Percentiles rank a stretch among this genome's conserved stretches.
These are phyloP conservation scores for Aspergillus thermomutatus DNA, from an alignment of 2,329 filamentous ascomycete species.

Conservation along the genomic window DNA sequence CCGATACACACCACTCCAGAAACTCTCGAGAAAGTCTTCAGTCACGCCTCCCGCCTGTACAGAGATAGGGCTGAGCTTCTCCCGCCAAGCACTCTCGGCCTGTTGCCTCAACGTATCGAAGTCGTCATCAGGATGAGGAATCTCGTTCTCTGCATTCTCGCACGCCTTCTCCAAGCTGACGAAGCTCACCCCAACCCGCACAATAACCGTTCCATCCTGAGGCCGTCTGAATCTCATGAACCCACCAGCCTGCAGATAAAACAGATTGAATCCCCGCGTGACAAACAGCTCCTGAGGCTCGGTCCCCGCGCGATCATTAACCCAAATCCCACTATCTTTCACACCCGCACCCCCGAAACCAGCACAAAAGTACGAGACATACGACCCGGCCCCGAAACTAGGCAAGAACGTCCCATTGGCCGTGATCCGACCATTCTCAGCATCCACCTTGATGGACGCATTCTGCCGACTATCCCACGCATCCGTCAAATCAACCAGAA, in stretches of 20 bases:
- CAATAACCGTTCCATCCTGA: constrained; percentile 50
- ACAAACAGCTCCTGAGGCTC: constrained; percentile 12
- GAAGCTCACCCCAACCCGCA: constrained; percentile 64
- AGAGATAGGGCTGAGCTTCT: background rate
- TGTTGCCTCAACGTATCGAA: constrained; percentile 40
- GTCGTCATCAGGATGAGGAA: constrained; percentile 44
- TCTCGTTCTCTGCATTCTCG: constrained; percentile 61
- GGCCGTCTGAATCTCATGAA: constrained; percentile 54
- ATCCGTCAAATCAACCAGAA: background rate
- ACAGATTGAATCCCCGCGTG: constrained; percentile 50
- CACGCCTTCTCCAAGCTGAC: constrained; percentile 37
- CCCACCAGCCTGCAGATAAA: constrained; percentile 44
- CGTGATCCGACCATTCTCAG: background rate
- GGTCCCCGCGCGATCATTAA: constrained; percentile 55
- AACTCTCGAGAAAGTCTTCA: constrained; percentile 44
- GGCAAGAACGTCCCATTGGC: constrained; percentile 49
- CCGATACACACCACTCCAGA: constrained; percentile 69
- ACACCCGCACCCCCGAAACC: constrained; percentile 59
- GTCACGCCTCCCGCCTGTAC: background rate
- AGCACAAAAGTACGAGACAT: constrained; percentile 60
- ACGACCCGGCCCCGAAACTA: constrained; percentile 61
- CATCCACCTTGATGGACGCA: background rate
- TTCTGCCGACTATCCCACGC: background rate
- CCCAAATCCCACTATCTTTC: constrained; percentile 59
- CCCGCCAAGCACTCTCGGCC: background rate